Base-by-base conservation (phyloP, 208 protist genomes). In the Crithidia thermophila region DNA sequence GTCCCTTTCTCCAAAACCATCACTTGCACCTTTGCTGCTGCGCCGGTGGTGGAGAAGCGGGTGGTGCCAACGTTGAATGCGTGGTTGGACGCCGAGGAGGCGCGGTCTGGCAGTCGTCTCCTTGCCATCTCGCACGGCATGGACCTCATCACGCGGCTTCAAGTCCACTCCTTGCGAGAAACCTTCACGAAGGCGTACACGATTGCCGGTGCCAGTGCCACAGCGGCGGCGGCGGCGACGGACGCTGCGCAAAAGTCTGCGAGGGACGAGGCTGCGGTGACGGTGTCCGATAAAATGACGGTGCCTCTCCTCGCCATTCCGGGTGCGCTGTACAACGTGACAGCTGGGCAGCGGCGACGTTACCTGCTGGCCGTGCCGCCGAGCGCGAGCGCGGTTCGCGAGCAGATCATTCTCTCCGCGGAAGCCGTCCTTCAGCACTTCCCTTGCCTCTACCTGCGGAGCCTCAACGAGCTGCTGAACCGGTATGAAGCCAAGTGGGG, bases 81-180 rank as follows among this genome's bases (percentile, higher is more conserved):
- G 13, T 72, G 66, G 56, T 36, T 75, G 31, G 50, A 14, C 9
- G 40, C 53, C 23, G 79, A 75, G 46, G 75, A 77, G 68, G 27
- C 37, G 27, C 66, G 67, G 43, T 56, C 49, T 8, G 80, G 79
- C 52, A 81, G 77, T 67, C 65, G 79, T 20, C 49, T 95, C 30
- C 27, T 91, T 33, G 55, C 65, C 68, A 83, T 92, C 45, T 49
- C 55, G 30, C 85, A 87, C 61, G 87, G 90, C 11, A 73, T 81
- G 47, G 90, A 95, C 57, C 36, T 70, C 2, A 53, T 93, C 20
- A 55, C 72, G 23, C 77, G 90, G 3, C 73, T 95, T 27, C 87
- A 95, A 65, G 52, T 83, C 30, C 72, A 81, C 25, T 61, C 84
- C 23, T 23, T 94, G 30, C 74, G 40, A 27, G 69, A 82, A 14